Percentiles rank a stretch among this genome's conserved stretches.
These are phyloP conservation scores for Posidonia australis DNA, from an alignment of 106 monocot species.

Conservation along the genomic window DNA sequence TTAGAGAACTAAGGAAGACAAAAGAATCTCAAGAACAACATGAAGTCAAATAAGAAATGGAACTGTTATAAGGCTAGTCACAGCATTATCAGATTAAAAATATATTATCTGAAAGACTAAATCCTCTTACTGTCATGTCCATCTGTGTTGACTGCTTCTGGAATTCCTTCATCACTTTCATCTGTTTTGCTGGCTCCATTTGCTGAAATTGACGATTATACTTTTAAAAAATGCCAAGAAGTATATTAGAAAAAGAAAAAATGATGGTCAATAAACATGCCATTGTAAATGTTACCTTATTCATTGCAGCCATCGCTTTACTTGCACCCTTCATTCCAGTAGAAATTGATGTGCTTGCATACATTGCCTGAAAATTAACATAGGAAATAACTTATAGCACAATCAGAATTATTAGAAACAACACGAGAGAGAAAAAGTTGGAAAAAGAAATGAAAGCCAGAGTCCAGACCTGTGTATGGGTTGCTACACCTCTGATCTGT, in stretches of 20 bases:
- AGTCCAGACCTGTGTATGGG: constrained; percentile 76
- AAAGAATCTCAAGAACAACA: too few species aligned
- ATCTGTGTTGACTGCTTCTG: constrained; percentile 95
- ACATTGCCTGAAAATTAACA: constrained; percentile 59
- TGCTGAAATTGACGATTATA: constrained; percentile 37
- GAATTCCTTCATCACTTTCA: constrained; percentile 83
- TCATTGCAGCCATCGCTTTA: constrained; percentile 98
- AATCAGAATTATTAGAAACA: not conserved
- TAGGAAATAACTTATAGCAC: not conserved
- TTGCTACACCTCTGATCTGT: constrained; percentile 91
- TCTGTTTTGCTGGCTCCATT: constrained; percentile 91
- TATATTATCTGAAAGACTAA: not conserved
- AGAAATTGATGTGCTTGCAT: constrained; percentile 96
- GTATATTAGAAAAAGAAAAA: not conserved
- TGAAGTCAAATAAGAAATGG: too few species aligned
- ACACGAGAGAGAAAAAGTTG: not conserved
- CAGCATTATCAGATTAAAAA: too few species aligned
- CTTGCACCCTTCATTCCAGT: constrained; percentile 98
- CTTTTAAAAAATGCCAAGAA: not conserved
- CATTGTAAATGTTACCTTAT: constrained; percentile 46
- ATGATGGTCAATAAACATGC: not conserved
- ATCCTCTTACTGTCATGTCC: constrained; percentile 83
- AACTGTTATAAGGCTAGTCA: too few species aligned
- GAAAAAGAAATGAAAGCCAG: not conserved
- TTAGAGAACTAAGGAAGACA: too few species aligned